Evolutionary conservation across 768 basidiomycete genomes (phyloP).

Genomic region (Lactifluus echinatus): DNA sequence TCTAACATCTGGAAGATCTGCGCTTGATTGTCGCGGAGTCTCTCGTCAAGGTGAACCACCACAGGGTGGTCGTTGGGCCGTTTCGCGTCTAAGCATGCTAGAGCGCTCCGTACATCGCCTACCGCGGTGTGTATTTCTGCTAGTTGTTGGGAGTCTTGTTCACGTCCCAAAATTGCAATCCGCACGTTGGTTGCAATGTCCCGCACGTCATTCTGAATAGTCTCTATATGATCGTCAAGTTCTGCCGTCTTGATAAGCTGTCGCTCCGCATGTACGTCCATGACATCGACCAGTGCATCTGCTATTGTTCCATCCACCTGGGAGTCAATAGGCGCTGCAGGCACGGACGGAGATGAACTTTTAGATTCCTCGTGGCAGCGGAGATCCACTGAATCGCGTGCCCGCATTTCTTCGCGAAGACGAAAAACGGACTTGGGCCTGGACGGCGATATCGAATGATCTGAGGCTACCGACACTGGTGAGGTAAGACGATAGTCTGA

Average conservation of each 20-base stretch:
- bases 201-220: slow-evolving; percentile 13
- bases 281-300: slow-evolving; percentile 13
- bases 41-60: not conserved
- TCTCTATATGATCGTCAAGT: slow-evolving; percentile 1
- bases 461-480: slow-evolving; percentile 12
- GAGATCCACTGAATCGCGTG: not conserved
- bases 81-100: not conserved
- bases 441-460: not conserved
- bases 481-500: slow-evolving; percentile 7
- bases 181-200: slow-evolving; percentile 7
- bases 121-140: slow-evolving; percentile 18
- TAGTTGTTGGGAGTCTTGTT: slow-evolving; percentile 7
- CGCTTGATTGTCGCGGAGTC: not conserved
- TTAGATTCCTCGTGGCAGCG: not conserved
- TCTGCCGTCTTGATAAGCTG: slow-evolving; percentile 18
- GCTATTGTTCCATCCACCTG: slow-evolving; percentile 1
- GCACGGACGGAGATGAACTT: not conserved
- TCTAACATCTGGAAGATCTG: slow-evolving; percentile 25
- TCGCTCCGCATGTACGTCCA: slow-evolving; percentile 18
- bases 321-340: slow-evolving; percentile 3
- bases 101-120: slow-evolving; percentile 1
- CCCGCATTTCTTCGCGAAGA: slow-evolving; percentile 20
- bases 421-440: slow-evolving; percentile 20
- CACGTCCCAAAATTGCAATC: slow-evolving; percentile 8
- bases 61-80: not conserved